Base-by-base conservation (phyloP, 1,284 basidiomycete species). In the Cutaneotrichosporon spelunceum region DNA sequence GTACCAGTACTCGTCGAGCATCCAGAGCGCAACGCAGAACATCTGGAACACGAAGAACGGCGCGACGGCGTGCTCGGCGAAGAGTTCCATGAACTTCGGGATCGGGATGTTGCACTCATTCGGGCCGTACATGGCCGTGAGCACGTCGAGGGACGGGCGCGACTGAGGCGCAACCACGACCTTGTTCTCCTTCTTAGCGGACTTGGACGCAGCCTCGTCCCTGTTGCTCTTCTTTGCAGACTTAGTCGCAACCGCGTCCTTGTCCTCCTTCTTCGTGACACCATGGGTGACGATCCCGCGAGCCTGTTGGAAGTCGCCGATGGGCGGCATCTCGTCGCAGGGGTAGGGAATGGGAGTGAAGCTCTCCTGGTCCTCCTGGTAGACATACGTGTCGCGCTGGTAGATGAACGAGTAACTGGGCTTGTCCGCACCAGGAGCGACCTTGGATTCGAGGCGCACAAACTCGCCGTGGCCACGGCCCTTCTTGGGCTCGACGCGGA, bases 1-100 rank as follows among this genome's bases (percentile, higher is more conserved):
- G 77, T 95, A 96, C 93, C 93, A 96, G 78, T 96, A 97, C 78
- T 96, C 94, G 74, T 97, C 94, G 71, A 97, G 80, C 74, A 89
- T 92, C 93, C 93, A 97, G 16, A 97, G 82, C 0, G 90, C 91
- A 9, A 96, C 93, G 66, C 93, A 97, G 79, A 97, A 97, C 45
- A 97, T 82, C 80, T 97, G 92, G 79, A 96, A 95, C 30, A 95
- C 91, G 77, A 96, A 96, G 83, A 96, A 96, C 0, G 93, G 93
- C 2, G 89, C 89, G 33, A 92, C 93, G 3, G 93, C 91, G 73
- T 96, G 93, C 81, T 97, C 93, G 36, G 82, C 84, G 69, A 97
- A 95, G 36, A 97, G 85, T 69, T 91, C 88, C 8, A 84, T 82
- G 73, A 97, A 97, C 2, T 89, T 89, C 6, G 93, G 93, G 54